These are phyloP conservation scores for Gomphus sp. DNA, from an alignment of 1,284 basidiomycete species.

Conservation along the genomic window DNA sequence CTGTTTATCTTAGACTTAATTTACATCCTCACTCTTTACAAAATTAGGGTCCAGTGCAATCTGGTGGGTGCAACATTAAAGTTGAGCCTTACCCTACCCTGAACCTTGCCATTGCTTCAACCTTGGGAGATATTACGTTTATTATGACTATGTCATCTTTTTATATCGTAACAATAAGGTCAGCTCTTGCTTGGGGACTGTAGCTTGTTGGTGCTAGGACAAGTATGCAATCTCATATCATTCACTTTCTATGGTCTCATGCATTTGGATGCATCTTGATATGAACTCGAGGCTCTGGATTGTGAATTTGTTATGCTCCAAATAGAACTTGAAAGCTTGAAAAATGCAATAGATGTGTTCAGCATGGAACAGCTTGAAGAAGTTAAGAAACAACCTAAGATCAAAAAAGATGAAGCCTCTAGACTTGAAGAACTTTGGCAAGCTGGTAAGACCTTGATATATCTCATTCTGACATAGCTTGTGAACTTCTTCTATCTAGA, in stretches of 20 bases:
- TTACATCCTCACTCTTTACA: too few species aligned
- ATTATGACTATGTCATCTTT: too few species aligned
- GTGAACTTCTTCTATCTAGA: slow-evolving; percentile 33
- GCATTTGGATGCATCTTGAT: too few species aligned
- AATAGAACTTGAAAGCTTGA: slow-evolving; percentile 86
- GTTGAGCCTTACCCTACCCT: too few species aligned
- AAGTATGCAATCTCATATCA: slow-evolving; percentile 34
- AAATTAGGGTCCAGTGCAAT: too few species aligned
- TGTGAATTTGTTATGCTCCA: slow-evolving; percentile 80
- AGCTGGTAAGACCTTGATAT: slow-evolving; percentile 34
- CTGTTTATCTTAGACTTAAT: too few species aligned
- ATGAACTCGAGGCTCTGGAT: too few species aligned
- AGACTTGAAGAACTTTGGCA: slow-evolving; percentile 67
- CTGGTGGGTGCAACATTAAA: too few species aligned
- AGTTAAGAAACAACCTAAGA: slow-evolving; percentile 55
- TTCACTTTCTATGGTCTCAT: not conserved
- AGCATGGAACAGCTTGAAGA: slow-evolving; percentile 61
- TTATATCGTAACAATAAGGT: too few species aligned
- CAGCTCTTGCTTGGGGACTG: slow-evolving; percentile 76
- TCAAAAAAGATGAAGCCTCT: slow-evolving; percentile 53
- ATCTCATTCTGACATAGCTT: not conserved
- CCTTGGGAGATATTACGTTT: too few species aligned
- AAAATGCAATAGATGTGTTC: slow-evolving; percentile 81
- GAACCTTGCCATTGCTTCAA: too few species aligned
- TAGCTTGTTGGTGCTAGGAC: slow-evolving; percentile 87